Percentiles rank a stretch among this genome's conserved stretches.
These are phyloP conservation scores for Echium plantagineum DNA, from an alignment of 257 asterid genomes.

Conservation along the genomic window DNA sequence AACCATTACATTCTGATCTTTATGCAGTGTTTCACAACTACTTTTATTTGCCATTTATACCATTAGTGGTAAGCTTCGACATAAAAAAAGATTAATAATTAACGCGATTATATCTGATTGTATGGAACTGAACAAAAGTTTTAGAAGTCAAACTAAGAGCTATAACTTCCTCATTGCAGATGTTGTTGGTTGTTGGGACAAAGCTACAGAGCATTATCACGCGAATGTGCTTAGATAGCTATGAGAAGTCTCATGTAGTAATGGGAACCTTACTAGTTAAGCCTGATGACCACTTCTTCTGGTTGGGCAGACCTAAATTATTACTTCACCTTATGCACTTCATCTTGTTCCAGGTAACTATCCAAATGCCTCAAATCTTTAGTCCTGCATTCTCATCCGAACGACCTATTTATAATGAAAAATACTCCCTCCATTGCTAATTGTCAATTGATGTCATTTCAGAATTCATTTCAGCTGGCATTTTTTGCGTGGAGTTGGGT, in stretches of 20 bases:
- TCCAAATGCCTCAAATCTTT: too few relatives aligned
- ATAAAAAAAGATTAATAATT: too few relatives aligned
- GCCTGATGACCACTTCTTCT: conserved; percentile 65
- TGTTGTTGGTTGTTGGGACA: conserved; percentile 53
- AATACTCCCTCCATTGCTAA: too few relatives aligned
- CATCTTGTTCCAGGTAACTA: conserved; percentile 55
- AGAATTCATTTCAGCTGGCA: conserved; percentile 73
- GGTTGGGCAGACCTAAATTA: conserved; percentile 47
- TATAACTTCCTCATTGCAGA: conserved; percentile 18
- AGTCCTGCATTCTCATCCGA: too few relatives aligned
- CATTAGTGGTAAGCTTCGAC: conserved; percentile 42
- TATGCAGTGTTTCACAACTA: conserved; percentile 53
- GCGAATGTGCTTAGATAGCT: conserved; percentile 57
- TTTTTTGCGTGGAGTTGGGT: conserved; percentile 77
- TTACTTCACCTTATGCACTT: conserved; percentile 76
- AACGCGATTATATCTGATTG: too few relatives aligned
- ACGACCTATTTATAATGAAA: too few relatives aligned
- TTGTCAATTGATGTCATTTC: conserved; percentile 11
- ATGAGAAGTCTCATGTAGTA: conserved; percentile 35
- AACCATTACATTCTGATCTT: not conserved
- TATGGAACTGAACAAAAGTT: not conserved
- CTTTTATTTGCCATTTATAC: conserved; percentile 70
- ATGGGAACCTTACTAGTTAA: conserved; percentile 45
- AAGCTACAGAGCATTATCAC: conserved; percentile 68
- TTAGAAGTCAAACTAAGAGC: not conserved